These are phyloP conservation scores for Suillus bovinus DNA, from an alignment of 768 basidiomycete species.

Conservation along the genomic window DNA sequence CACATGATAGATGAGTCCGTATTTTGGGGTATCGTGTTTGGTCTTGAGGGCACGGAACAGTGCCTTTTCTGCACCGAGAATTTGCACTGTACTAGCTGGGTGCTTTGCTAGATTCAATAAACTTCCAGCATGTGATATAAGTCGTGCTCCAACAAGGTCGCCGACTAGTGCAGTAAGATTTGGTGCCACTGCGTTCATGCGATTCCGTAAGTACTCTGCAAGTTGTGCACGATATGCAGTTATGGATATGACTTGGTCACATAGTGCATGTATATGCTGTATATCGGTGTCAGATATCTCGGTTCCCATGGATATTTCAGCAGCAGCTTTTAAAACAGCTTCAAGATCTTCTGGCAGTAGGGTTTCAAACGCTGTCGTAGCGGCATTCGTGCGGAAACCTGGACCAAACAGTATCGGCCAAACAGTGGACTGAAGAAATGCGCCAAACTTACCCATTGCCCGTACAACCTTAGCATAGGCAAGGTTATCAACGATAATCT, in stretches of 20 bases:
- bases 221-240: slow-evolving; percentile 93
- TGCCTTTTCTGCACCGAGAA: slow-evolving; percentile 76
- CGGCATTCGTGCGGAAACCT: slow-evolving; percentile 96
- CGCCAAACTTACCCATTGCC: slow-evolving; percentile 69
- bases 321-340: slow-evolving; percentile 89
- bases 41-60: slow-evolving; percentile 77
- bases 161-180: slow-evolving; percentile 88
- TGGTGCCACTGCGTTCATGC: slow-evolving; percentile 98
- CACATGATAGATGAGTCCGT: slow-evolving; percentile 98
- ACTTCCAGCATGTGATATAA: slow-evolving; percentile 76
- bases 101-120: slow-evolving; percentile 71
- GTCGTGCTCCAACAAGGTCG: slow-evolving; percentile 72
- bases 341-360: slow-evolving; percentile 98
- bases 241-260: slow-evolving; percentile 98
- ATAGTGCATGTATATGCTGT: slow-evolving; percentile 93
- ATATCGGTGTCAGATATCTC: slow-evolving; percentile 98
- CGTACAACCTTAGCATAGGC: slow-evolving; percentile 96
- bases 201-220: slow-evolving; percentile 94
- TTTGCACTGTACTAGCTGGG: slow-evolving; percentile 78
- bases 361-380: slow-evolving; percentile 79
- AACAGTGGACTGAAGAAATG: background rate
- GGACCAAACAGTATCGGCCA: slow-evolving; percentile 9
- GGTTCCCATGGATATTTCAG: slow-evolving; percentile 99
- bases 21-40: slow-evolving; percentile 96
- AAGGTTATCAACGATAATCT: slow-evolving; percentile 96